phyloP scores from a whole-genome alignment of 441 rosid genomes.

The Flueggea neowawraea region DNA sequence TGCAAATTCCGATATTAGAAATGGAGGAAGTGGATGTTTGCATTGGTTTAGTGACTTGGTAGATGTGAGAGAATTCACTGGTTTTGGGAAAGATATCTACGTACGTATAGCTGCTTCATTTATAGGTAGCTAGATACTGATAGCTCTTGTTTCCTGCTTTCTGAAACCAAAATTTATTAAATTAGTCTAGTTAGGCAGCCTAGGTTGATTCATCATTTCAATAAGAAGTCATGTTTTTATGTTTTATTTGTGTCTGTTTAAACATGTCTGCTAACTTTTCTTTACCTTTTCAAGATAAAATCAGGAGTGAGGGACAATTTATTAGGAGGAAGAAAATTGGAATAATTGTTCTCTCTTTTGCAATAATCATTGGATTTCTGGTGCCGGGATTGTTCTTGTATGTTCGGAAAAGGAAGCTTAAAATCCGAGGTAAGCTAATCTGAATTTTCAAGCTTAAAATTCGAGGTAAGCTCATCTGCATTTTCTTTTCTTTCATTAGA shows the following conservation, averaged over 20 bases:
- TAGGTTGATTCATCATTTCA: no score
- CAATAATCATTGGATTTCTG: background rate
- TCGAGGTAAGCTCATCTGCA: no score
- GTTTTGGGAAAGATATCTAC: constrained; percentile 54
- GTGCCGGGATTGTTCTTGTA: background rate
- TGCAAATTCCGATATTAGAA: constrained; percentile 37
- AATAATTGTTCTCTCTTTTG: background rate
- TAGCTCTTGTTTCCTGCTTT: no score
- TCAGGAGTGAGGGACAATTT: background rate
- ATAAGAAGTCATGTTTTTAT: no score
- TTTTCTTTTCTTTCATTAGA: no score
- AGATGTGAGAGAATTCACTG: constrained; percentile 36
- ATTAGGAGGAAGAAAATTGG: background rate
- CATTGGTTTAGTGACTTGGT: constrained; percentile 48
- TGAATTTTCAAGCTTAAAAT: no score
- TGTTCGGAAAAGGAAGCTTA: background rate
- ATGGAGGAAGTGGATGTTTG: constrained; percentile 55
- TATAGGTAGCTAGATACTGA: background rate
- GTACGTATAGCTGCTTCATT: constrained; percentile 39
- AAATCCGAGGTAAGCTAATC: background rate
- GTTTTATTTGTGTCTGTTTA: no score
- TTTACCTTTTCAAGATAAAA: no score
- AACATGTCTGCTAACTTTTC: no score
- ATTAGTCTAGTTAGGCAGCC: no score
- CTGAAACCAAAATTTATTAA: no score